Conservation (phyloP, 2,329 filamentous ascomycete species). For the Fusarium sp. region DNA sequence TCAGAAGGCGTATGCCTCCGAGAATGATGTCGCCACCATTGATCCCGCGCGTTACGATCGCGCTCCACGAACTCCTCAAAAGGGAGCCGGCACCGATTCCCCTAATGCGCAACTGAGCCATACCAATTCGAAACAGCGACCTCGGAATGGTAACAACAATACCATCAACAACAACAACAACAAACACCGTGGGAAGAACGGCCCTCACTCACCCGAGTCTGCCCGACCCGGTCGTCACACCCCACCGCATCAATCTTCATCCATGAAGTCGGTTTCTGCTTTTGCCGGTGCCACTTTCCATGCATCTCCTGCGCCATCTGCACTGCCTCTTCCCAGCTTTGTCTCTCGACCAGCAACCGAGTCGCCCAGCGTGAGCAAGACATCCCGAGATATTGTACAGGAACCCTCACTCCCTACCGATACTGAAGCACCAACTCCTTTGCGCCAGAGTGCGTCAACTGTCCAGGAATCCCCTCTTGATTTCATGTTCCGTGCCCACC, state of each 20-base stretch:
- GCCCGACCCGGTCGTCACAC: conserved; percentile 57
- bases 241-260: conserved; percentile 53
- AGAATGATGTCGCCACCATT: conserved; percentile 59
- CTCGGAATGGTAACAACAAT: conserved; percentile 36
- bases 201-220: conserved; percentile 55
- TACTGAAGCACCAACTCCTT: conserved; percentile 60
- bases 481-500: conserved; percentile 88
- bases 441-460: conserved; percentile 51
- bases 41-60: conserved; percentile 49
- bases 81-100: conserved; percentile 51
- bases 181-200: conserved; percentile 49
- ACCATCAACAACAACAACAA: conserved; percentile 31
- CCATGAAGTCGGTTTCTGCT: conserved; percentile 64
- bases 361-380: conserved; percentile 57
- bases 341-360: conserved; percentile 79
- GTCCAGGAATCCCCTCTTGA: conserved; percentile 81
- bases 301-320: conserved; percentile 90
- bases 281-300: conserved; percentile 97
- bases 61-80: conserved; percentile 61
- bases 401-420: conserved; percentile 65
- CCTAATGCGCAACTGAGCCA: conserved; percentile 47
- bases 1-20: conserved; percentile 69
- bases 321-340: conserved; percentile 91
- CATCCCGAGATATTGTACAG: conserved; percentile 51
- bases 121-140: conserved; percentile 46